These are phyloP conservation scores for Tetrahymena thermophila DNA, from an alignment of 73 alveolate species.

Conservation along the genomic window DNA sequence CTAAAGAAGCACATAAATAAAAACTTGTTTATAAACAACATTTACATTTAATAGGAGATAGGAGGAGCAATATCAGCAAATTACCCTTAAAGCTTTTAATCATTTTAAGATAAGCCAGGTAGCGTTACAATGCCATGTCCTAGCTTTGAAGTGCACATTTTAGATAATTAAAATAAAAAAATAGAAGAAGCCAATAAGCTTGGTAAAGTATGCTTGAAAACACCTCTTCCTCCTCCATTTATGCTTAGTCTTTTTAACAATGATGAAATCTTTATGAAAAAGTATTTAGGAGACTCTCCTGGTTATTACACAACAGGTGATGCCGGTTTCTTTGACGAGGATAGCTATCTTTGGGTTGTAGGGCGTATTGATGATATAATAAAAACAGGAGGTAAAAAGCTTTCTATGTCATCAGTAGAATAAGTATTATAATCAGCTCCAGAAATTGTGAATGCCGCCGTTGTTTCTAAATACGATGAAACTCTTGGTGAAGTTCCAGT, in stretches of 20 bases:
- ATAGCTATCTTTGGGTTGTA: conserved; percentile 71
- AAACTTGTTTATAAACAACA: background rate
- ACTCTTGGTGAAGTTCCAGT: conserved; percentile 94
- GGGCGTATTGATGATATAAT: conserved; percentile 85
- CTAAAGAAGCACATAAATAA: conserved; percentile 40
- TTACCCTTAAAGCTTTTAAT: conserved; percentile 4
- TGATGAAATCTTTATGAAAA: conserved; percentile 87
- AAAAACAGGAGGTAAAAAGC: conserved; percentile 87
- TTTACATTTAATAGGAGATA: conserved; percentile 65
- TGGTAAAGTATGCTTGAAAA: conserved; percentile 84
- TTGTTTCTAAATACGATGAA: conserved; percentile 84
- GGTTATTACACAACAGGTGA: conserved; percentile 95
- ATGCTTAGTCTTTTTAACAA: conserved; percentile 93
- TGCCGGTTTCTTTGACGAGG: conserved; percentile 84
- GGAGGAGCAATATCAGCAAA: conserved; percentile 79
- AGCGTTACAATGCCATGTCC: conserved; percentile 90
- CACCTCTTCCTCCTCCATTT: conserved; percentile 98
- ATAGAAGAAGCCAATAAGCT: conserved; percentile 45
- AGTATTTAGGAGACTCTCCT: conserved; percentile 86
- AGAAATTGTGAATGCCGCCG: conserved; percentile 94
- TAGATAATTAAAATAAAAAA: conserved; percentile 70
- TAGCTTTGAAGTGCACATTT: conserved; percentile 82
- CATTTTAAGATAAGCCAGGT: conserved; percentile 70
- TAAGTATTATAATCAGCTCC: conserved; percentile 64
- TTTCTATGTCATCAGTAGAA: conserved; percentile 79